These are phyloP conservation scores for Xylariaceae sp. DNA, from an alignment of 2,329 filamentous ascomycete species.

Conservation along the genomic window DNA sequence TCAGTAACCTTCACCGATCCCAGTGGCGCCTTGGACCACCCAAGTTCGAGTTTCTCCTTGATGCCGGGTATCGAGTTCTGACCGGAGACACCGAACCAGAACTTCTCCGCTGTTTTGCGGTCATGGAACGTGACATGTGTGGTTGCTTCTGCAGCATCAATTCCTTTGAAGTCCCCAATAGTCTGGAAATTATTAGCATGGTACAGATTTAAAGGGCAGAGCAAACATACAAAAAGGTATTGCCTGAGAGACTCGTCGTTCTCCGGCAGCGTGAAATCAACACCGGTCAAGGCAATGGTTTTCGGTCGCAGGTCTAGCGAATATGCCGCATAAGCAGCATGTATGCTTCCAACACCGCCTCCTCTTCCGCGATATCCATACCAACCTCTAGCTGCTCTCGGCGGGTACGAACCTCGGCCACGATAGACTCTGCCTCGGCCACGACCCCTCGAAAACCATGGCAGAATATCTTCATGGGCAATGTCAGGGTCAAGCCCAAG, in stretches of 20 bases:
- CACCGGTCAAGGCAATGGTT: slow-evolving; percentile 61
- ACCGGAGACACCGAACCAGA: slow-evolving; percentile 52
- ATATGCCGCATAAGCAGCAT: slow-evolving; percentile 57
- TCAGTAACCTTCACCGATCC: slow-evolving; percentile 19
- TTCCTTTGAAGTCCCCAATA: slow-evolving; percentile 60
- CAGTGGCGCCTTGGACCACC: slow-evolving; percentile 52
- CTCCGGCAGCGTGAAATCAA: slow-evolving; percentile 59
- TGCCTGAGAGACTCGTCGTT: slow-evolving; percentile 70
- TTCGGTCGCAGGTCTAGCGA: slow-evolving; percentile 75
- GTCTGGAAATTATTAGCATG: slow-evolving; percentile 43
- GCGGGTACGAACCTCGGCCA: slow-evolving; percentile 35
- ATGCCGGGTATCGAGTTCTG: slow-evolving; percentile 60
- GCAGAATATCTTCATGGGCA: slow-evolving; percentile 41
- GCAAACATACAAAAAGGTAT: slow-evolving; percentile 61
- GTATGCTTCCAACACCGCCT: slow-evolving; percentile 34
- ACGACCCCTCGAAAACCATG: slow-evolving; percentile 36
- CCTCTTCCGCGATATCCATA: slow-evolving; percentile 47
- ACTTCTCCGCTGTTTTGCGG: slow-evolving; percentile 68
- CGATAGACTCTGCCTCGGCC: slow-evolving; percentile 40
- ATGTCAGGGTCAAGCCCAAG: slow-evolving; percentile 64
- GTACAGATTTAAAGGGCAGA: slow-evolving; percentile 5
- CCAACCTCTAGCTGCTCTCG: slow-evolving; percentile 38
- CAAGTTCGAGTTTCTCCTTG: slow-evolving; percentile 59
- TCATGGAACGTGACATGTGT: slow-evolving; percentile 64
- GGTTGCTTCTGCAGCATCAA: slow-evolving; percentile 45